Base-by-base conservation (phyloP, 2,329 filamentous ascomycete species). In the Colletotrichum sp. region DNA sequence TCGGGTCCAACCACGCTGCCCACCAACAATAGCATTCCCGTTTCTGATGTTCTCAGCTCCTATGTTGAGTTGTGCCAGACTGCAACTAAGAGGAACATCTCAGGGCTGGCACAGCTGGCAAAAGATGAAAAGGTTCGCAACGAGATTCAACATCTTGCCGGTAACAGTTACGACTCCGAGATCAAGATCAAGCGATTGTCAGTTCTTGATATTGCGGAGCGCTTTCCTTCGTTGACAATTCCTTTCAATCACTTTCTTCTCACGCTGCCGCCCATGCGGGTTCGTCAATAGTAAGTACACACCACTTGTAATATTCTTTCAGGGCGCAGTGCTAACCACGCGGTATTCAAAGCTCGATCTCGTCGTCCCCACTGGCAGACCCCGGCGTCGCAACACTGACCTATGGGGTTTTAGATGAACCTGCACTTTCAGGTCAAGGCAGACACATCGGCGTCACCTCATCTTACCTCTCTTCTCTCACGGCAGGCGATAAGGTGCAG, bases 11-110 rank as follows among this genome's bases (percentile, higher is more conserved):
- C 89, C 0, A 86, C 86, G 1, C 85, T 94, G n/a, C 92, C 92
- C 0, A 89, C 88, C 0, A 85, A 87, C 38, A 83, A 85, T 2
- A 89, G 91, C 0, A 86, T 95, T 4, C 90, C 92, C 1, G 92
- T 92, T 0, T 87, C 87, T 13, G 91, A 92, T 72, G 86, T 96
- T 0, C 87, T 96, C 5, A 89, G 90, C 3, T 92, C 92, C 1
- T 95, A 95, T 75, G 91, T 96, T 3, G 94, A 96, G 83, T 87
- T 96, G 2, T 89, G 89, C 3, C 93, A 94, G 78, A 93, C 93
- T 0, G 94, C 93, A 2, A 95, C 93, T 8, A 94, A 92, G 82
- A 91, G 92, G 73, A 81, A 81, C 8, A 73, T 82, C 24, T 69
- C 75, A 16, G 65, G 75, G 1, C 59, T 82, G 8, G 77, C 79